Percentiles rank a stretch among this genome's conserved stretches.
Conservation (phyloP, 2,329 filamentous ascomycete species). For the Nemania abortiva region DNA sequence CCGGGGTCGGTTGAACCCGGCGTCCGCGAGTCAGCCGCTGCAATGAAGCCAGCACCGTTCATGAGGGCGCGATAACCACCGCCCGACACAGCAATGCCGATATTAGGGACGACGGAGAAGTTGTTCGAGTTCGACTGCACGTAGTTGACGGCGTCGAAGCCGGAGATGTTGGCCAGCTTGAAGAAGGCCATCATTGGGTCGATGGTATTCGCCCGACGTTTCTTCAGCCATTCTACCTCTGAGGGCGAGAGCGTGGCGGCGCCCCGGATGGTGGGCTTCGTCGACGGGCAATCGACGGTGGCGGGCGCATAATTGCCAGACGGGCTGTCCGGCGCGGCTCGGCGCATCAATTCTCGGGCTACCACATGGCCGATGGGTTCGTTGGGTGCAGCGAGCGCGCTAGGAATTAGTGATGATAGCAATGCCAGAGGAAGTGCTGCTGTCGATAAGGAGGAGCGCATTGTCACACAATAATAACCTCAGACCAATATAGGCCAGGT, state of each 20-base stretch:
- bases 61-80: constrained; percentile 79
- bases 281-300: constrained; percentile 74
- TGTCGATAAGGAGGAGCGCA: constrained; percentile 40
- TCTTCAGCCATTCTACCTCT: constrained; percentile 80
- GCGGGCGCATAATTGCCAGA: constrained; percentile 77
- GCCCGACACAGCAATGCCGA: constrained; percentile 76
- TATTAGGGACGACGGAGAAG: constrained; percentile 63
- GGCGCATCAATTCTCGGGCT: constrained; percentile 46
- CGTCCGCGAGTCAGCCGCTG: constrained; percentile 76
- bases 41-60: constrained; percentile 76
- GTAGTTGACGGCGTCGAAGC: constrained; percentile 71
- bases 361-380: constrained; percentile 35
- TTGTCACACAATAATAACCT: constrained; percentile 38
- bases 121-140: constrained; percentile 75
- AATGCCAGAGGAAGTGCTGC: constrained; percentile 43
- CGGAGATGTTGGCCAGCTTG: constrained; percentile 76
- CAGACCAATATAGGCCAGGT: background rate
- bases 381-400: constrained; percentile 44
- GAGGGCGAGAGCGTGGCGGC: constrained; percentile 73
- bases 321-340: constrained; percentile 54
- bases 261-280: constrained; percentile 75
- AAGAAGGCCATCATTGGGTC: constrained; percentile 81
- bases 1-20: constrained; percentile 68
- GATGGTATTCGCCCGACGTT: constrained; percentile 78
- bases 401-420: constrained; percentile 45